Base-by-base conservation (phyloP, 257 asterid species). In the Agastache rugosa region DNA sequence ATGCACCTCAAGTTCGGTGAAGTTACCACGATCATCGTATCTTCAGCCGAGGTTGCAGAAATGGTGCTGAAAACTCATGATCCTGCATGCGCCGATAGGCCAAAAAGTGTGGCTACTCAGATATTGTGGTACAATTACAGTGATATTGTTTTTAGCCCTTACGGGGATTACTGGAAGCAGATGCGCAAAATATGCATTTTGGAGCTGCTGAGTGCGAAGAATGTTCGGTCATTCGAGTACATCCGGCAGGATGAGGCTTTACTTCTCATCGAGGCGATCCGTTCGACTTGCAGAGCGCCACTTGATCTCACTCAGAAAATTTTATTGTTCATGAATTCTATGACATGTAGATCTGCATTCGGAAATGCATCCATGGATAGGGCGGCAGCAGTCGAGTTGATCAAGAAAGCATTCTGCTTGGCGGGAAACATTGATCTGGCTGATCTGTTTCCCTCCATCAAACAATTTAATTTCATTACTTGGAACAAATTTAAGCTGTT, bases 121-220 rank as follows among this genome's bases (percentile, higher is more conserved):
- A 77, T 82, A 8, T 62, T 69, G 61, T 74, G 75, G 74, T 84
- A 78, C 77, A 74, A 79, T 27, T 53, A 56, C 35, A 67, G 63
- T 6, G 84, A 79, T 23, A 62, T 79, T 0, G 78, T 53, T 8
- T 82, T 79, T 61, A 71, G 78, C 71, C 75, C 80, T 0, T 80
- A 80, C 3, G 83, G 83, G 5, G 78, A 75, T 10, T 80, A 80
- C 75, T 75, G 83, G 83, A 64, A 35, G 50, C 83, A 80, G 80
- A 75, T 80, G 83, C 75, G 78, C 22, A 79, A 27, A 34, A 70
- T 75, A 54, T 79, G 77, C 44, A 75, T 48, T 16, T 0, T 64
- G 41, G 80, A 80, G 71, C 64, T 80, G 59, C 54, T 80, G 47
- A 80, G 80, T 22, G 59, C 80, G 3, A 80, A 75, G 64, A 80